These are phyloP conservation scores for Ceratocystis smalleyi DNA, from an alignment of 2,329 filamentous ascomycete species.

Conservation along the genomic window DNA sequence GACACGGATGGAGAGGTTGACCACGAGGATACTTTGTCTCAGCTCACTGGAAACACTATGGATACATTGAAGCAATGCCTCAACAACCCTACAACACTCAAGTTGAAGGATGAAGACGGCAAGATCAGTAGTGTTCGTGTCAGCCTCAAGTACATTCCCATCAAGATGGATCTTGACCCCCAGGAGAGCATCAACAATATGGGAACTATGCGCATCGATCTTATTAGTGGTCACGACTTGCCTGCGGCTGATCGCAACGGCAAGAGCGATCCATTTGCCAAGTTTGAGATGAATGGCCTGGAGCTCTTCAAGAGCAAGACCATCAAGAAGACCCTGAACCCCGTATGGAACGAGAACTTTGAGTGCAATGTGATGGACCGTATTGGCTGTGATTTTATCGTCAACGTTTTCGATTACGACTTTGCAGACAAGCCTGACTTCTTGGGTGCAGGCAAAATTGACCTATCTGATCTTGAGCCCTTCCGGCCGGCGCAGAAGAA, in stretches of 20 bases:
- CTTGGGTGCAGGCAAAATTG: slow-evolving; percentile 62
- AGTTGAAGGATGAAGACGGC: slow-evolving; percentile 64
- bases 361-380: slow-evolving; percentile 69
- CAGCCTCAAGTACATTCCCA: slow-evolving; percentile 84
- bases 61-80: slow-evolving; percentile 77
- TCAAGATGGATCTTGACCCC: slow-evolving; percentile 85
- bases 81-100: slow-evolving; percentile 77
- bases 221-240: slow-evolving; percentile 74
- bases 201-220: slow-evolving; percentile 83
- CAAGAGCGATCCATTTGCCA: slow-evolving; percentile 93
- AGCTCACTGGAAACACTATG: slow-evolving; percentile 69
- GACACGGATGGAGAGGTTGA: slow-evolving; percentile 57
- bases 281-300: slow-evolving; percentile 77
- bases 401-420: slow-evolving; percentile 87
- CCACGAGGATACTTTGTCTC: slow-evolving; percentile 63
- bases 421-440: slow-evolving; percentile 90
- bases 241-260: slow-evolving; percentile 90
- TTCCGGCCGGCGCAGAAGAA: slow-evolving; percentile 65
- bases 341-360: slow-evolving; percentile 93
- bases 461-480: slow-evolving; percentile 66
- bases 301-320: slow-evolving; percentile 91
- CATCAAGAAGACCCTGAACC: slow-evolving; percentile 91
- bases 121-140: slow-evolving; percentile 67
- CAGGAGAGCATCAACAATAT: slow-evolving; percentile 98
- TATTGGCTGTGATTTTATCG: slow-evolving; percentile 66